These are phyloP conservation scores for Podospora fimiseda DNA, from an alignment of 495 filamentous ascomycete genomes.

Conservation along the genomic window DNA sequence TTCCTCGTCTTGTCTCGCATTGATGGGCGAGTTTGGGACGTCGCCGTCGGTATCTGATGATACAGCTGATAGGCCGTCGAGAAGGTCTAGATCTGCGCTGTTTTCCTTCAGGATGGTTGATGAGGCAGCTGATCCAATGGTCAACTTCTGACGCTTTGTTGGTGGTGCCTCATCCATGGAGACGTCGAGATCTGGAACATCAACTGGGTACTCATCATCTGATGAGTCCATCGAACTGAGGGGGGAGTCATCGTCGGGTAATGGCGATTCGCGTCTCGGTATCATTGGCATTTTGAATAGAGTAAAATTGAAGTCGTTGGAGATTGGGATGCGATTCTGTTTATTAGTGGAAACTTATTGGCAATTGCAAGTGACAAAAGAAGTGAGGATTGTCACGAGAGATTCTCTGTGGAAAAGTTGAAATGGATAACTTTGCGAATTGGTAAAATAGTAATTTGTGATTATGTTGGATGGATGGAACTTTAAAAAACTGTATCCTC, in stretches of 20 bases:
- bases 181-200: conserved; percentile 29
- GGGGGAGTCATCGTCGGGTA: conserved; percentile 33
- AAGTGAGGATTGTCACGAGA: too few species aligned
- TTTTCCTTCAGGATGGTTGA: conserved; percentile 39
- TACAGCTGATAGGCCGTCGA: conserved; percentile 52
- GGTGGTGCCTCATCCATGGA: conserved; percentile 38
- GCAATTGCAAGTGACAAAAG: too few species aligned
- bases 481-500: too few species aligned
- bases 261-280: conserved; percentile 23
- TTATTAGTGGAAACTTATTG: too few species aligned
- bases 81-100: conserved; percentile 32
- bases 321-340: too few species aligned
- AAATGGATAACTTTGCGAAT: too few species aligned
- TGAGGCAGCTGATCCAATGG: conserved; percentile 38
- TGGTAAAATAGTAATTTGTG: too few species aligned
- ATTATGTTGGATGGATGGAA: too few species aligned
- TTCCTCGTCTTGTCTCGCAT: conserved; percentile 63
- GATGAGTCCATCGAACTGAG: conserved; percentile 40
- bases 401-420: too few species aligned
- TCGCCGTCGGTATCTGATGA: conserved; percentile 84
- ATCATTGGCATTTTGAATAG: conserved; percentile 30
- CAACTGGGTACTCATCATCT: conserved; percentile 42
- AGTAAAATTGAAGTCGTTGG: too few species aligned
- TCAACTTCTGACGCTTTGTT: conserved; percentile 45
- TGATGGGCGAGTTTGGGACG: conserved; percentile 63